Percentiles rank a stretch among this genome's conserved stretches.
Conservation (phyloP, 2,329 filamentous ascomycete species). For the Aspergillus alliaceus region DNA sequence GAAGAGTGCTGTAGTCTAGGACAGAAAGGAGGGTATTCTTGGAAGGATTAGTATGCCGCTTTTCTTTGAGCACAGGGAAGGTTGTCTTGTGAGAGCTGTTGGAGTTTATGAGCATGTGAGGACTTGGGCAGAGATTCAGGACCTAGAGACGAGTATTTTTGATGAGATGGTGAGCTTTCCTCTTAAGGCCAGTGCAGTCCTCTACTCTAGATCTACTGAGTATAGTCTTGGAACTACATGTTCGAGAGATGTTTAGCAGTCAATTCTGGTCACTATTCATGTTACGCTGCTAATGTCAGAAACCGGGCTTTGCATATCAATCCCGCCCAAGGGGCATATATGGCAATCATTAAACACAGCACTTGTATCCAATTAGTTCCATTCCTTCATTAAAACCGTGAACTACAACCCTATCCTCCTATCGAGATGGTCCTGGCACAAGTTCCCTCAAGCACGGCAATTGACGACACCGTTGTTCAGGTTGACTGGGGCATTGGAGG, state of each 20-base stretch:
- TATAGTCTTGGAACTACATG: no score
- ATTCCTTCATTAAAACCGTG: neutral
- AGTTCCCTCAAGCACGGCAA: conserved; percentile 1
- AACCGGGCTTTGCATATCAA: neutral
- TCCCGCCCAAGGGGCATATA: neutral
- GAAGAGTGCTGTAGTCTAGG: no score
- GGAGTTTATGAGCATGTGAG: neutral
- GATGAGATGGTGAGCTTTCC: no score
- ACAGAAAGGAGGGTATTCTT: no score
- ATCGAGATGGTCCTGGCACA: neutral
- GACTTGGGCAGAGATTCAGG: no score
- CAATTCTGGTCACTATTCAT: neutral
- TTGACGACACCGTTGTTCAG: neutral
- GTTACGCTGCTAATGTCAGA: neutral
- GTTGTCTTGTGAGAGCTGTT: no score
- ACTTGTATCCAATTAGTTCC: neutral
- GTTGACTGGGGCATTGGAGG: neutral
- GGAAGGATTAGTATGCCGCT: no score
- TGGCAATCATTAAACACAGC: neutral
- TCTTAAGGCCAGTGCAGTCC: no score
- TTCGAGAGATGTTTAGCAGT: neutral
- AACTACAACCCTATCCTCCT: neutral
- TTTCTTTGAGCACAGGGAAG: no score
- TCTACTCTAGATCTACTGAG: no score
- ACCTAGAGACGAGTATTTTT: no score